phyloP scores from a whole-genome alignment of 768 basidiomycete species.

The Butyriboletus loyo region DNA sequence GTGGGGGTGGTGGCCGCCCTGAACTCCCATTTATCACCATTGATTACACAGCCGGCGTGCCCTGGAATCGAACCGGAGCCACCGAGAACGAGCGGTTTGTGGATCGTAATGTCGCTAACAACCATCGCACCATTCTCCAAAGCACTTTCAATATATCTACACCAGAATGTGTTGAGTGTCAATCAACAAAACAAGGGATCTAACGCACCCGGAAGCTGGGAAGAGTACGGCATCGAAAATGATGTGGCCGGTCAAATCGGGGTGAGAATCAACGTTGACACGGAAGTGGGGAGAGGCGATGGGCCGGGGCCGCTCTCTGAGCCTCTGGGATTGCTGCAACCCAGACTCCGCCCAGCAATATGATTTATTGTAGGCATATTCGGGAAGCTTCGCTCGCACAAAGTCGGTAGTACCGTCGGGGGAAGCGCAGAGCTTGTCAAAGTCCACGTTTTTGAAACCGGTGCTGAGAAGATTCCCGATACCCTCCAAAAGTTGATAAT shows the following conservation, averaged over 20 bases:
- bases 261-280: constrained; percentile 32
- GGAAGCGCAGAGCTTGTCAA: constrained; percentile 26
- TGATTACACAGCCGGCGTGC: constrained; percentile 27
- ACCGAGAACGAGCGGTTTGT: constrained; percentile 28
- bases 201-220: constrained; percentile 44
- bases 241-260: constrained; percentile 42
- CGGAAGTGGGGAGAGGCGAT: constrained; percentile 35
- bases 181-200: constrained; percentile 1
- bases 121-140: constrained; percentile 35
- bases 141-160: constrained; percentile 28
- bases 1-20: constrained; percentile 24
- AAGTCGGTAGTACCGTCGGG: constrained; percentile 20
- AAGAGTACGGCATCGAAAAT: constrained; percentile 45
- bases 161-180: background rate
- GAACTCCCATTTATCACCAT: constrained; percentile 30
- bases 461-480: constrained; percentile 28
- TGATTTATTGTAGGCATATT: constrained; percentile 31
- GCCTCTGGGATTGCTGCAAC: constrained; percentile 22
- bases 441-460: constrained; percentile 31
- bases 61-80: constrained; percentile 14
- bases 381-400: constrained; percentile 25
- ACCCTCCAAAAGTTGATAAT: constrained; percentile 33
- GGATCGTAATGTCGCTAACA: constrained; percentile 24
- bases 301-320: constrained; percentile 31
- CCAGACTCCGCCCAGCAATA: constrained; percentile 27